Percentiles rank a stretch among this genome's conserved stretches.
phyloP scores from a whole-genome alignment of 2,329 filamentous ascomycete species.

The Talaromyces sp. region DNA sequence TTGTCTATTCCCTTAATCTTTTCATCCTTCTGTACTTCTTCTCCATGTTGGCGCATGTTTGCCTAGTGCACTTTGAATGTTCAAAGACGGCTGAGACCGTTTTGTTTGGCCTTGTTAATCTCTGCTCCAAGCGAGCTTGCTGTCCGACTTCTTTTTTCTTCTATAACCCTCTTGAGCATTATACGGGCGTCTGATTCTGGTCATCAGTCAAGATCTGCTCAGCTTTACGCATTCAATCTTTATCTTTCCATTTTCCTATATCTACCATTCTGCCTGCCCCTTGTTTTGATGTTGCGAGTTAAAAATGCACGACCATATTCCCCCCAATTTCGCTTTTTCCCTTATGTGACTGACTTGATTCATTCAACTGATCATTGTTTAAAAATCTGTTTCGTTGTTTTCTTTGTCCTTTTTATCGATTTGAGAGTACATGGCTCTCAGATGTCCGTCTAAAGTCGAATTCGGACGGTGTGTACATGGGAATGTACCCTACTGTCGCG shows the following conservation, averaged over 20 bases:
- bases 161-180: constrained; percentile 29
- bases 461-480: not conserved
- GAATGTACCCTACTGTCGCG: constrained; percentile 6
- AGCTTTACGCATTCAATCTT: constrained; percentile 23
- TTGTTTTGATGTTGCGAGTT: constrained; percentile 11
- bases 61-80: constrained; percentile 10
- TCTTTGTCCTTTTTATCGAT: not conserved
- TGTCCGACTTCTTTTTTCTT: constrained; percentile 18
- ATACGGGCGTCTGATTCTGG: constrained; percentile 37
- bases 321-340: constrained; percentile 9
- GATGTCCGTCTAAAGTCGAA: not conserved
- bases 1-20: not conserved
- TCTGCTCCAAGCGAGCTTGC: constrained; percentile 28
- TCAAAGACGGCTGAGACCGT: constrained; percentile 18
- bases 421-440: not conserved
- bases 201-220: constrained; percentile 31
- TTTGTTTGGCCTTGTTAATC: constrained; percentile 10
- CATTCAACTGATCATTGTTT: constrained; percentile 8
- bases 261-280: constrained; percentile 14
- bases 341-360: constrained; percentile 5
- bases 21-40: constrained; percentile 12
- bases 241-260: not conserved
- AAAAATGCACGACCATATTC: constrained; percentile 15
- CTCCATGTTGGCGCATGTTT: constrained; percentile 10
- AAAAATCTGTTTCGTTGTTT: not conserved